A percentile compares a stretch with the other conserved stretches of the same genome.
These are phyloP conservation scores for Cercospora sesami DNA, from an alignment of 2,329 filamentous ascomycete genomes.

Conservation along the genomic window DNA sequence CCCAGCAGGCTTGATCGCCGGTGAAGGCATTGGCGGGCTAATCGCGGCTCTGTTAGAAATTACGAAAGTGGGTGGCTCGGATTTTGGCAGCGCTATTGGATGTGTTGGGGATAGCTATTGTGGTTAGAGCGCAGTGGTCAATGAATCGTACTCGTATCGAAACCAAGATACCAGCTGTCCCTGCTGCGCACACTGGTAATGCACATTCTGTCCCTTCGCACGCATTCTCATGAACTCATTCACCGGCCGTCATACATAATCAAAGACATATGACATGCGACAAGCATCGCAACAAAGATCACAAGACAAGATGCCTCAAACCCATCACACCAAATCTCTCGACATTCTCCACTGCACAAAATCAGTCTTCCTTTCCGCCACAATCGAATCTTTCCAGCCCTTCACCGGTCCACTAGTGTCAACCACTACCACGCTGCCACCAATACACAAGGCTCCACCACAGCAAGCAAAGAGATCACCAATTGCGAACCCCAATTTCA, in stretches of 20 bases:
- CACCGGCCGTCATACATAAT: not conserved
- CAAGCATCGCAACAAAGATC: not conserved
- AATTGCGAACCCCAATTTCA: slow-evolving; percentile 32
- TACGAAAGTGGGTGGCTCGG: slow-evolving; percentile 40
- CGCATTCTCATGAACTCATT: not conserved
- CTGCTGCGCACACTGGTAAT: not conserved
- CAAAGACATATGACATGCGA: not conserved
- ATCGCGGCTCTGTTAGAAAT: slow-evolving; percentile 54
- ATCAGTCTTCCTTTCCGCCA: slow-evolving; percentile 28
- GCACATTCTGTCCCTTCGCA: not conserved
- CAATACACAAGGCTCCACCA: slow-evolving; percentile 31
- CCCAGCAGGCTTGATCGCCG: slow-evolving; percentile 59
- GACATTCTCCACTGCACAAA: slow-evolving; percentile 30
- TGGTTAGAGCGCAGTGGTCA: not conserved
- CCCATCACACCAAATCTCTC: slow-evolving; percentile 24
- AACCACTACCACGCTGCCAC: slow-evolving; percentile 30
- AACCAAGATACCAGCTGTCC: not conserved
- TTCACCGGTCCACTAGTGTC: slow-evolving; percentile 27
- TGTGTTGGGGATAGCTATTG: slow-evolving; percentile 33
- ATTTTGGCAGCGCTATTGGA: slow-evolving; percentile 42
- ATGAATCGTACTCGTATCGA: not conserved
- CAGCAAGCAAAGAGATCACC: slow-evolving; percentile 33
- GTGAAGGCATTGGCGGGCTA: slow-evolving; percentile 61
- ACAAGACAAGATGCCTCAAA: not conserved
- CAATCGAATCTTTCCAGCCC: slow-evolving; percentile 24